These are phyloP conservation scores for Botrytis hyacinthi DNA, from an alignment of 2,329 filamentous ascomycete species.

Conservation along the genomic window DNA sequence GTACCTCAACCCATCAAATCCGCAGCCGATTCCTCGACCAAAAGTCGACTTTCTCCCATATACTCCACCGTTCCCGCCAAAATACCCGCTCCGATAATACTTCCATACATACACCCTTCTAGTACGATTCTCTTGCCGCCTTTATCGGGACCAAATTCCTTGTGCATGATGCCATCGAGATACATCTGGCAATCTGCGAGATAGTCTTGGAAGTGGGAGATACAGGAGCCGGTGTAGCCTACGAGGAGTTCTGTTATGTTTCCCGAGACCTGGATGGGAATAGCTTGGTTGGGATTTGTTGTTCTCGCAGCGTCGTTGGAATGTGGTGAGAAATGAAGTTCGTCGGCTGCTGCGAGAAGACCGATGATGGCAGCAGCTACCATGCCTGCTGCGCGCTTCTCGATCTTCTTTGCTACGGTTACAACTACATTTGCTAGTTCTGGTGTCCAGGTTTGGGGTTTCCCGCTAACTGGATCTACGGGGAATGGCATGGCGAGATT, in stretches of 20 bases:
- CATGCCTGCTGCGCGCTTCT: constrained; percentile 70
- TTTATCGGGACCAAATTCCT: constrained; percentile 41
- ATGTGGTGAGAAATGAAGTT: constrained; percentile 47
- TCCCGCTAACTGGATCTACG: not conserved
- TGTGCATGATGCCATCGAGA: constrained; percentile 54
- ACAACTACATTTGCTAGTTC: constrained; percentile 59
- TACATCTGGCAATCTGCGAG: constrained; percentile 66
- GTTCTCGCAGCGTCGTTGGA: not conserved
- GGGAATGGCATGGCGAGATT: constrained; percentile 4
- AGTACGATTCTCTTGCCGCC: constrained; percentile 47
- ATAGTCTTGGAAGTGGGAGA: constrained; percentile 76
- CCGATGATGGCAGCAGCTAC: constrained; percentile 71
- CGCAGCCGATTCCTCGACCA: not conserved
- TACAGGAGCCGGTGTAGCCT: constrained; percentile 77
- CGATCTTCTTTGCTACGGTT: constrained; percentile 66
- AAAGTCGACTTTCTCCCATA: not conserved
- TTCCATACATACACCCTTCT: constrained; percentile 59
- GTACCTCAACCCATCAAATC: not conserved
- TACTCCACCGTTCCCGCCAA: constrained; percentile 45
- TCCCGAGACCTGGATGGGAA: not conserved
- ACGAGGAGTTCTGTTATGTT: constrained; percentile 61
- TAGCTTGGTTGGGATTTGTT: not conserved
- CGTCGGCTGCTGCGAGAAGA: constrained; percentile 65
- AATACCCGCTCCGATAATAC: constrained; percentile 61
- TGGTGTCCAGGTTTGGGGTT: constrained; percentile 56